These are phyloP conservation scores for Allium fistulosum DNA, from an alignment of 106 monocot genomes.

Conservation along the genomic window DNA sequence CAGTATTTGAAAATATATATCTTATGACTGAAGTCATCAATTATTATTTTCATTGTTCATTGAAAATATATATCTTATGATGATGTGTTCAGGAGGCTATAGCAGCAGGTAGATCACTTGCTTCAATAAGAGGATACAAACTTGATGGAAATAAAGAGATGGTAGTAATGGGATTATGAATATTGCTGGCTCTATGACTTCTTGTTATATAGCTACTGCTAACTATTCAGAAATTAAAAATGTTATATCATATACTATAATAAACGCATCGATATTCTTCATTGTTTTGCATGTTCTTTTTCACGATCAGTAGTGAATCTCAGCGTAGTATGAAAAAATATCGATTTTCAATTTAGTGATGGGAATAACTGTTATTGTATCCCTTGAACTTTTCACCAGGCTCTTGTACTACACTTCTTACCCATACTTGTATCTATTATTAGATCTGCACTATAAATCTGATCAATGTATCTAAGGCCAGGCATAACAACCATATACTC, in stretches of 20 bases:
- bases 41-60: not conserved
- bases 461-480: conserved; percentile 49
- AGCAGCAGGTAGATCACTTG: conserved; percentile 80
- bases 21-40: too few relatives aligned
- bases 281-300: conserved; percentile 43
- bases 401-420: conserved; percentile 61
- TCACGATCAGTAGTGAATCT: conserved; percentile 67
- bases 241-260: too few relatives aligned
- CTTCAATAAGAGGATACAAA: conserved; percentile 63
- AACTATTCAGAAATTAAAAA: not conserved
- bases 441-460: conserved; percentile 51
- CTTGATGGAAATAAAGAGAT: conserved; percentile 90
- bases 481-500: conserved; percentile 45
- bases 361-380: conserved; percentile 45
- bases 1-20: not conserved
- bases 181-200: conserved; percentile 72
- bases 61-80: too few relatives aligned
- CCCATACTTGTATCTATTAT: conserved; percentile 63
- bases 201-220: conserved; percentile 89
- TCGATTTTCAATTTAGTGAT: conserved; percentile 61
- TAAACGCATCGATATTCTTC: too few relatives aligned
- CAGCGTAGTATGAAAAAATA: conserved; percentile 58
- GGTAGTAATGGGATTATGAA: conserved; percentile 93
- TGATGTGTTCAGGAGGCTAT: conserved; percentile 64
- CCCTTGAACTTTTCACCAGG: conserved; percentile 38